Percentiles rank a stretch among this genome's conserved stretches.
Evolutionary conservation across 768 basidiomycete genomes (phyloP).

Genomic region (Tylopilus cervinicoccineus): DNA sequence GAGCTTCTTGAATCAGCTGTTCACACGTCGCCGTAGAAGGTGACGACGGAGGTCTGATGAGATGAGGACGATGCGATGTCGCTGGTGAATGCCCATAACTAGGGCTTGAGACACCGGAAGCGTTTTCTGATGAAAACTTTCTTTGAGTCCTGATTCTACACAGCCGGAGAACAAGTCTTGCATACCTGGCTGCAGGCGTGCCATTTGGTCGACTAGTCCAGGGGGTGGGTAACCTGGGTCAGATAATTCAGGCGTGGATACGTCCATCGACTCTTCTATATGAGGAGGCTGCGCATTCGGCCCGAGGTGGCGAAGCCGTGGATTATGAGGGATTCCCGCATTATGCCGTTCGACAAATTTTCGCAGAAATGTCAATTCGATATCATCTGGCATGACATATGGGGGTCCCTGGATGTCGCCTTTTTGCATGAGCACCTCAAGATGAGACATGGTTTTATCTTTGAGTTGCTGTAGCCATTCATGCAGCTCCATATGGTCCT

Average conservation of each 20-base stretch:
- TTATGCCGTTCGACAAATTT: slow-evolving; percentile 81
- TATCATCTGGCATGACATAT: slow-evolving; percentile 74
- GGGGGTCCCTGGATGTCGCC: slow-evolving; percentile 83
- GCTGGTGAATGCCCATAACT: slow-evolving; percentile 31
- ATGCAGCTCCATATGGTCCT: slow-evolving; percentile 86
- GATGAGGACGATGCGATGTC: slow-evolving; percentile 28
- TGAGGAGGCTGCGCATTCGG: slow-evolving; percentile 29
- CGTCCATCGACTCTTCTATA: slow-evolving; percentile 33
- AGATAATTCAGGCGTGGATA: slow-evolving; percentile 33
- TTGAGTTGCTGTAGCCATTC: slow-evolving; percentile 87
- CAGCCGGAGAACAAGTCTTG: not conserved
- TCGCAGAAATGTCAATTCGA: slow-evolving; percentile 73
- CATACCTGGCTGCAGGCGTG: slow-evolving; percentile 34
- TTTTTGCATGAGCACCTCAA: slow-evolving; percentile 84
- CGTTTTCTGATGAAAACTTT: slow-evolving; percentile 16
- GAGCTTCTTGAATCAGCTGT: slow-evolving; percentile 54
- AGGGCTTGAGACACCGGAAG: slow-evolving; percentile 29
- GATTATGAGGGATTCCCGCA: slow-evolving; percentile 74
- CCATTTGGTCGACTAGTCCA: slow-evolving; percentile 31
- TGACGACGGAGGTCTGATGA: slow-evolving; percentile 47
- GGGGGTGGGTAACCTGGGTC: slow-evolving; percentile 31
- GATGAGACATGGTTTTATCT: slow-evolving; percentile 85
- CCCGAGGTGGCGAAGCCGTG: slow-evolving; percentile 60
- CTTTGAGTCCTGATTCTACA: slow-evolving; percentile 2
- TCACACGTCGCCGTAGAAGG: slow-evolving; percentile 50